Conservation (phyloP, 2,329 filamentous ascomycete species). For the Penicillium aurantiogriseum region DNA sequence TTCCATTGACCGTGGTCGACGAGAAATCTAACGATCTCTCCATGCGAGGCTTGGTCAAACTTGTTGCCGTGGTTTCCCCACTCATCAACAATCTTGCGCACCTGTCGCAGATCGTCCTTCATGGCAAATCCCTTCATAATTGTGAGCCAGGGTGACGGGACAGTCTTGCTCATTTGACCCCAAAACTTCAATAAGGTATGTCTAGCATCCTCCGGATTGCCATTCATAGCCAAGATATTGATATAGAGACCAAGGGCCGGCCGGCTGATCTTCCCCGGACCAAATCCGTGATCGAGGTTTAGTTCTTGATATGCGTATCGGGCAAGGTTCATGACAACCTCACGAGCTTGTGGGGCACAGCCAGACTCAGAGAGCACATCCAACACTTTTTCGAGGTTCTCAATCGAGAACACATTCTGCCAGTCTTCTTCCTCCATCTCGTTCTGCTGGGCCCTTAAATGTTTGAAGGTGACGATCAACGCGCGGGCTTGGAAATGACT, state of each 20-base stretch:
- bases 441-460: slow-evolving; percentile 50
- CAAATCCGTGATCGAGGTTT: slow-evolving; percentile 45
- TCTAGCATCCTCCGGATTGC: slow-evolving; percentile 55
- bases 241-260: slow-evolving; percentile 49
- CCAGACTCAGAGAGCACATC: slow-evolving; percentile 38
- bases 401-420: slow-evolving; percentile 38
- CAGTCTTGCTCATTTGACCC: slow-evolving; percentile 31
- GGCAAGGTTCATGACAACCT: slow-evolving; percentile 42
- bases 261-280: slow-evolving; percentile 33
- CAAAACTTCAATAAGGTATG: slow-evolving; percentile 46
- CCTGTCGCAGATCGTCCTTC: slow-evolving; percentile 58
- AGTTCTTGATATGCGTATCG: slow-evolving; percentile 38
- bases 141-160: slow-evolving; percentile 45
- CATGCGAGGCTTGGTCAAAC: slow-evolving; percentile 44
- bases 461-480: slow-evolving; percentile 58
- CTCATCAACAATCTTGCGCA: slow-evolving; percentile 56
- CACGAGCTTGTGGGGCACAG: slow-evolving; percentile 38
- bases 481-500: slow-evolving; percentile 66
- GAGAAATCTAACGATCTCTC: slow-evolving; percentile 62
- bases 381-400: slow-evolving; percentile 43
- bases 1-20: slow-evolving; percentile 56
- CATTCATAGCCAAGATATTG: slow-evolving; percentile 54
- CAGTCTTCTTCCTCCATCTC: slow-evolving; percentile 34
- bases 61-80: slow-evolving; percentile 54
- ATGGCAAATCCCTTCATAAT: slow-evolving; percentile 62